These are phyloP conservation scores for Mycena capillaripes DNA, from an alignment of 768 basidiomycete genomes.

Conservation along the genomic window DNA sequence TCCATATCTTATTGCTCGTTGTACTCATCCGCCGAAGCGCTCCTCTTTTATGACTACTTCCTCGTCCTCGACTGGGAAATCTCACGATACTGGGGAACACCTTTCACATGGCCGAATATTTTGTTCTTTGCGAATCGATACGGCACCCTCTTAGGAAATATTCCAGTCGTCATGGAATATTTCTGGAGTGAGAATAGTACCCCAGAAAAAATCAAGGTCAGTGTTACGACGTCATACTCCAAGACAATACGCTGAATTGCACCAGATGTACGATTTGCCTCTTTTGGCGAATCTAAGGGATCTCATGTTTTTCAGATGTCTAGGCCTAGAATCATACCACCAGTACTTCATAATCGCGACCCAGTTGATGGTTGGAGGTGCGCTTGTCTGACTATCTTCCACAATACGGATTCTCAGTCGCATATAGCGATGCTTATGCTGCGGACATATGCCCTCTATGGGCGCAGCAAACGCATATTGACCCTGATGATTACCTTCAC, in stretches of 20 bases:
- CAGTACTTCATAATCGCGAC: conserved; percentile 28
- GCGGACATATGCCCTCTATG: conserved; percentile 36
- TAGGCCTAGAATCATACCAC: conserved; percentile 22
- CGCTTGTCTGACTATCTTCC: background rate
- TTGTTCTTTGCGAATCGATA: conserved; percentile 33
- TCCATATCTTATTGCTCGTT: too few species aligned
- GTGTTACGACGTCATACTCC: background rate
- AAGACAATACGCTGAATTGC: background rate
- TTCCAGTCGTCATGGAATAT: conserved; percentile 25
- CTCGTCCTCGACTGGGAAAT: conserved; percentile 27
- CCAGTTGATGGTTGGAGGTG: conserved; percentile 21
- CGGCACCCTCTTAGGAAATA: conserved; percentile 15
- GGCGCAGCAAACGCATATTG: conserved; percentile 29
- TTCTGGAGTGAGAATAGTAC: conserved; percentile 17
- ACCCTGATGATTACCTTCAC: conserved; percentile 8
- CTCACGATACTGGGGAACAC: conserved; percentile 26
- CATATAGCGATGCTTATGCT: conserved; percentile 31
- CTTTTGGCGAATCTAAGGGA: background rate
- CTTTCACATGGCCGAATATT: background rate
- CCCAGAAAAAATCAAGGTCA: conserved; percentile 3
- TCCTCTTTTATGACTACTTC: conserved; percentile 34
- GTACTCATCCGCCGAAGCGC: too few species aligned
- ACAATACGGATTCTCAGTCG: background rate
- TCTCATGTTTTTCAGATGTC: background rate
- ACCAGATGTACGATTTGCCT: background rate